Evolutionary conservation across 345 rosid genomes (phyloP).

Genomic region (Rhizophora apiculata): DNA sequence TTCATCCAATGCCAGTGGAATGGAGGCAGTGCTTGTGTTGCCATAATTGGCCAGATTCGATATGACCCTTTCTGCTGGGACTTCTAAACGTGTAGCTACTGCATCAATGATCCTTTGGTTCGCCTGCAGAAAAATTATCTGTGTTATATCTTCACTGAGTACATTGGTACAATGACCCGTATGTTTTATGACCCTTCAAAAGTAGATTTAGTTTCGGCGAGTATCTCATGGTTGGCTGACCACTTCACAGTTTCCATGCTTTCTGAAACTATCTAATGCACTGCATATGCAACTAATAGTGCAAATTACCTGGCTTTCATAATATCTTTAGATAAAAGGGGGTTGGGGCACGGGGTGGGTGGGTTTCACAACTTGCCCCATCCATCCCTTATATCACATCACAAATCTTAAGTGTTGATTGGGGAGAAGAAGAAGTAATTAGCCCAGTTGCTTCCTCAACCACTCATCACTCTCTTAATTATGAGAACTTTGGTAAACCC

Average conservation of each 20-base stretch:
- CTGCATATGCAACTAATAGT: too few species aligned
- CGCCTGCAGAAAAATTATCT: conserved; percentile 55
- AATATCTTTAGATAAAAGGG: too few species aligned
- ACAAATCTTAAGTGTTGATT: too few species aligned
- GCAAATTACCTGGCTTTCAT: too few species aligned
- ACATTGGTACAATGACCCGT: not conserved
- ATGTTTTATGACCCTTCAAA: too few species aligned
- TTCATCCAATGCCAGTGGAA: conserved; percentile 91
- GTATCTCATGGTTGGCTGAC: not conserved
- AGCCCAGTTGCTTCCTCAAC: too few species aligned
- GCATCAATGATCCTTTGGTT: conserved; percentile 93
- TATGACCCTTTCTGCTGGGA: conserved; percentile 77
- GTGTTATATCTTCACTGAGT: not conserved
- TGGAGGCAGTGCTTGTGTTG: conserved; percentile 89
- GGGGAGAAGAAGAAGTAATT: too few species aligned
- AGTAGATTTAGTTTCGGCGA: not conserved
- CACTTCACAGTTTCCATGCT: not conserved
- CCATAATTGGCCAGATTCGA: conserved; percentile 88
- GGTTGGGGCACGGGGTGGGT: too few species aligned
- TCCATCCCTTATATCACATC: too few species aligned
- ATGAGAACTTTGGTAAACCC: too few species aligned
- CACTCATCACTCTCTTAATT: too few species aligned
- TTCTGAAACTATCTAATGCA: not conserved
- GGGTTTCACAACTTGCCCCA: too few species aligned
- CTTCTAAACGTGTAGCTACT: conserved; percentile 69